Evolutionary conservation across 2,329 filamentous ascomycete species (phyloP), one percentile per base, ranked within the genome.

Genomic region (Ophiocordyceps australis): DNA sequence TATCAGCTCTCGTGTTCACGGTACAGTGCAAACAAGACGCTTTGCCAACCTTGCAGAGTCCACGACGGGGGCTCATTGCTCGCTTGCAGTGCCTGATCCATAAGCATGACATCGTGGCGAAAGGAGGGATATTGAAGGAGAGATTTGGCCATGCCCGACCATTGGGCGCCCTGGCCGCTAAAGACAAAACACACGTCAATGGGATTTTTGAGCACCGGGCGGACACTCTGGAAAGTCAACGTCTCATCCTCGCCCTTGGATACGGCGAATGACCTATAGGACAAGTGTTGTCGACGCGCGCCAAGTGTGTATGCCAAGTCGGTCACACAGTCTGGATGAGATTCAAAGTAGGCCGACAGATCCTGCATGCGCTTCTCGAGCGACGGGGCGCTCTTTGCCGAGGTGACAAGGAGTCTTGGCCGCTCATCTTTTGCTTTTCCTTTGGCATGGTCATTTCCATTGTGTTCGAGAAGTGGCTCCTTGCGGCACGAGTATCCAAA

Each of bases 91-190:
- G 12, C 10, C 5, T 7, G 4, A 4, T 28, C 22, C 5, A 28
- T 7, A 4, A 5, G 4, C 4, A 4, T 4, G 17, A 28, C 21
- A 10, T 3, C 12, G 8, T 10, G 9, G 6, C 15, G 6, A 14
- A 22, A 21, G 3, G 20, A 5, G 18, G 24, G 7, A 3, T 11
- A 37, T 2, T 20, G 15, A 8, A 43, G 17, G 5, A 44, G 24
- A 9, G 37, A 24, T 2, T 17, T 15, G 1, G 36, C 43, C 41
- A 45, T 45, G 2, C 15, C 13, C 5, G 36, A 23, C 40, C 40
- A 48, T 21, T 49, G 45, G 1, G 43, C 45, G 4, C 45, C 45
- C 26, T 49, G 46, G 0, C 45, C 43, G 1, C 45, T 48, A 30
- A 47, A 49, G 6, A 49, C 20, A 7, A 27, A 18, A 2, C 12